Conservation (phyloP, 345 rosid genomes). For the Bruguiera sexangula region DNA sequence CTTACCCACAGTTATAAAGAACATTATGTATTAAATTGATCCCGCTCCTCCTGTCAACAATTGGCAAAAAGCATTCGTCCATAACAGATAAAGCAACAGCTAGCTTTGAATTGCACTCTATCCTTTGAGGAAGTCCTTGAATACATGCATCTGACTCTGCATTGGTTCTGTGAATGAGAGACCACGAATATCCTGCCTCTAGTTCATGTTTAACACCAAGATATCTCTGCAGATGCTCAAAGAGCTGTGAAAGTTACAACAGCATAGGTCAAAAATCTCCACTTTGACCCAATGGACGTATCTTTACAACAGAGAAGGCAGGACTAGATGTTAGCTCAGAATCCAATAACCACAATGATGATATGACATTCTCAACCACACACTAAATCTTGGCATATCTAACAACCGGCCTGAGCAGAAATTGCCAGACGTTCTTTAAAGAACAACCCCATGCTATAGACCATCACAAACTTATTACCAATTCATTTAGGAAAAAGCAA, state of each 20-base stretch:
- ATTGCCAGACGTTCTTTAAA: too few species aligned
- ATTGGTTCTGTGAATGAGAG: slow-evolving; percentile 25
- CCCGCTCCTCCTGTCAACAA: slow-evolving; percentile 35
- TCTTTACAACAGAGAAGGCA: too few species aligned
- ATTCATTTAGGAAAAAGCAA: background rate
- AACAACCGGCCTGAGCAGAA: too few species aligned
- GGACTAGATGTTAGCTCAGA: background rate
- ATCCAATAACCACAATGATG: background rate
- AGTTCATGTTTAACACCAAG: slow-evolving; percentile 33
- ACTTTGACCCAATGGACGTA: background rate
- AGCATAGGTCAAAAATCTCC: background rate
- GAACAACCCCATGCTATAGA: too few species aligned
- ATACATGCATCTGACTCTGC: slow-evolving; percentile 10
- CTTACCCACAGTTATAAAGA: slow-evolving; percentile 29
- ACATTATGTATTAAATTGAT: slow-evolving; percentile 24
- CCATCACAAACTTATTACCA: background rate
- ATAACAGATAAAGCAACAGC: slow-evolving; percentile 34
- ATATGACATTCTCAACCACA: too few species aligned
- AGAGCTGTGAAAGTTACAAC: slow-evolving; percentile 19
- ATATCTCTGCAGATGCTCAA: slow-evolving; percentile 30
- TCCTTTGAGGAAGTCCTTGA: slow-evolving; percentile 28
- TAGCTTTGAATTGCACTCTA: slow-evolving; percentile 33
- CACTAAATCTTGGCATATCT: too few species aligned
- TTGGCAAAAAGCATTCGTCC: slow-evolving; percentile 38
- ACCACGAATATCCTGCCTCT: slow-evolving; percentile 36